A percentile compares a stretch with the other conserved stretches of the same genome.
These are phyloP conservation scores for Leccinum uliginosum DNA, from an alignment of 768 basidiomycete genomes.

Conservation along the genomic window DNA sequence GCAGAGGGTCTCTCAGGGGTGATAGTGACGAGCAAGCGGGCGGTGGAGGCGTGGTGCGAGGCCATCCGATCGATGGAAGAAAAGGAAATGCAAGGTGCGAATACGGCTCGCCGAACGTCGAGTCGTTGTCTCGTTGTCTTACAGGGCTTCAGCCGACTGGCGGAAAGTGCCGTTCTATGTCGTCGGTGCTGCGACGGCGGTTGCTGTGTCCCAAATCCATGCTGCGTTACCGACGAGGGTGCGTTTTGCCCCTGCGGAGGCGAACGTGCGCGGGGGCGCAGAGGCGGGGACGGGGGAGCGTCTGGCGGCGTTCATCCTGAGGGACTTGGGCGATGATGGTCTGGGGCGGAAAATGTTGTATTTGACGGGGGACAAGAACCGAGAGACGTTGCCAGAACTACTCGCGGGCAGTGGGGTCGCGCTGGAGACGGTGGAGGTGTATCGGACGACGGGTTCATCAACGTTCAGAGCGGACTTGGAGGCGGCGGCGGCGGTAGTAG, in stretches of 20 bases:
- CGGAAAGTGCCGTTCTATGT: slow-evolving; percentile 65
- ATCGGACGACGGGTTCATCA: slow-evolving; percentile 58
- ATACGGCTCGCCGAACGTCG: neutral
- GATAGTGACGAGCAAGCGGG: slow-evolving; percentile 74
- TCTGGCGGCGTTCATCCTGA: slow-evolving; percentile 61
- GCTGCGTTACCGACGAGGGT: slow-evolving; percentile 36
- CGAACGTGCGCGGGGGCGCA: slow-evolving; percentile 38
- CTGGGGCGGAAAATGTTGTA: slow-evolving; percentile 47
- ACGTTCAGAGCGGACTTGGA: slow-evolving; percentile 45
- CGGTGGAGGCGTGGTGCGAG: slow-evolving; percentile 65
- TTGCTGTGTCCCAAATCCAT: slow-evolving; percentile 33
- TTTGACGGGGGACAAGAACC: slow-evolving; percentile 85
- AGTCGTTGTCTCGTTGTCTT: neutral
- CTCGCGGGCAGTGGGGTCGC: slow-evolving; percentile 42
- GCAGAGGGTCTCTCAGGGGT: slow-evolving; percentile 46
- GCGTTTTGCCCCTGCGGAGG: slow-evolving; percentile 25
- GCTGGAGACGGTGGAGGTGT: slow-evolving; percentile 58
- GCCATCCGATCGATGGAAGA: slow-evolving; percentile 28
- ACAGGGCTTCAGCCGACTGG: slow-evolving; percentile 42
- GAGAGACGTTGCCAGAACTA: slow-evolving; percentile 56
- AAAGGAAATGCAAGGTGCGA: slow-evolving; percentile 11
- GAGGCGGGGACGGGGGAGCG: slow-evolving; percentile 65
- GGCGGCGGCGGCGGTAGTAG: slow-evolving; percentile 29
- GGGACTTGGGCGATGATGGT: slow-evolving; percentile 20
- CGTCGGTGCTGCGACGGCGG: slow-evolving; percentile 65